phyloP scores from a whole-genome alignment of 1,284 basidiomycete genomes.

The Ustilago nuda region DNA sequence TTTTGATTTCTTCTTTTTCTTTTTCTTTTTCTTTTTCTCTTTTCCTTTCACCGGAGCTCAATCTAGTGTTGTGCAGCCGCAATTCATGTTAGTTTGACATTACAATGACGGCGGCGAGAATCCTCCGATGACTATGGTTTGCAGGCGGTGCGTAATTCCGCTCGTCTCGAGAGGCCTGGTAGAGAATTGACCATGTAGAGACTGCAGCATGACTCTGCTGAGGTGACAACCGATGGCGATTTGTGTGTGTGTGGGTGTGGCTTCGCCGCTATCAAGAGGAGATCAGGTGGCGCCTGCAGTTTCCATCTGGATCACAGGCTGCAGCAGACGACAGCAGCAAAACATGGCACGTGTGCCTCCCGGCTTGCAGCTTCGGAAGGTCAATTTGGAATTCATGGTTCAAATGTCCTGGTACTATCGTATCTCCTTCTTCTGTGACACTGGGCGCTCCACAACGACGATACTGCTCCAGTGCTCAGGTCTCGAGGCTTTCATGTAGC shows the following conservation, averaged over 20 bases:
- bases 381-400: not conserved
- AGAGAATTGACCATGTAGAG: not conserved
- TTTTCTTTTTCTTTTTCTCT: no score
- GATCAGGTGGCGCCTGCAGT: conserved; percentile 4
- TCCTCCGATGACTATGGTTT: not conserved
- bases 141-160: not conserved
- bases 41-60: not conserved
- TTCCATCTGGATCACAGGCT: conserved; percentile 8
- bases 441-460: not conserved
- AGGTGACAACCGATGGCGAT: not conserved
- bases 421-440: not conserved
- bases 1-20: no score
- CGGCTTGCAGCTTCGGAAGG: not conserved
- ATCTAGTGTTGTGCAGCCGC: not conserved
- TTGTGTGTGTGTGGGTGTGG: no score
- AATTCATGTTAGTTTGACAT: not conserved
- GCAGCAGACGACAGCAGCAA: not conserved
- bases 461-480: not conserved
- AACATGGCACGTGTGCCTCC: not conserved
- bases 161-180: not conserved
- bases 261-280: not conserved
- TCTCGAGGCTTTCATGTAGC: not conserved
- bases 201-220: not conserved
- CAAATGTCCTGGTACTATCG: not conserved
- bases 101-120: not conserved